Evolutionary conservation across 2,329 filamentous ascomycete genomes (phyloP).

Genomic region (Diplodia mutila): DNA sequence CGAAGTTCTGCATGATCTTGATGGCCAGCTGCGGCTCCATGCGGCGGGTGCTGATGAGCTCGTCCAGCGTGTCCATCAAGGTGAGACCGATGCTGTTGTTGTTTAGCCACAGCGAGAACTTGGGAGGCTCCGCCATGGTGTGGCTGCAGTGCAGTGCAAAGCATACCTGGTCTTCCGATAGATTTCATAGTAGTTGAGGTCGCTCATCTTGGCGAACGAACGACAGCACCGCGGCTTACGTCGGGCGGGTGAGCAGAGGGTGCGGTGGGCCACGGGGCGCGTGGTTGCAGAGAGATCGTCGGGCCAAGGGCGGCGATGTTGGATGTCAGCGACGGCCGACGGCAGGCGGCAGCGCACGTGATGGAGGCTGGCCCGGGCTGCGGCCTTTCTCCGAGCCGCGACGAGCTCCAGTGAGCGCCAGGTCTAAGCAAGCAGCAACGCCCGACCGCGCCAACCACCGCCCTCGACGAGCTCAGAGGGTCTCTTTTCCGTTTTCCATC

Average conservation of each 20-base stretch:
- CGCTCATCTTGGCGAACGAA: slow-evolving; percentile 35
- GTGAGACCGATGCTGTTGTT: slow-evolving; percentile 80
- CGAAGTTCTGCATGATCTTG: slow-evolving; percentile 96
- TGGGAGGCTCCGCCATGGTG: not conserved
- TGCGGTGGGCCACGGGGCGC: slow-evolving; percentile 28
- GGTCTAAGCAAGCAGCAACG: slow-evolving; percentile 22
- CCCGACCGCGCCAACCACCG: slow-evolving; percentile 15
- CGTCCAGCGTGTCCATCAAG: slow-evolving; percentile 94
- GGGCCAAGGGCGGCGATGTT: slow-evolving; percentile 1
- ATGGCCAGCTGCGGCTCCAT: slow-evolving; percentile 98
- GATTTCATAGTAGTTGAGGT: slow-evolving; percentile 80
- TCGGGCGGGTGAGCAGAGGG: slow-evolving; percentile 28
- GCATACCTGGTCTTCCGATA: slow-evolving; percentile 96
- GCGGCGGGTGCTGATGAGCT: slow-evolving; percentile 88
- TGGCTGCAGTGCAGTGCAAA: slow-evolving; percentile 32
- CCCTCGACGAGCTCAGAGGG: slow-evolving; percentile 18
- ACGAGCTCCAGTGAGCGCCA: slow-evolving; percentile 22
- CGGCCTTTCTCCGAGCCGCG: slow-evolving; percentile 19
- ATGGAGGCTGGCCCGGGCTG: not conserved
- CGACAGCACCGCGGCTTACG: not conserved
- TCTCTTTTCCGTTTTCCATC: slow-evolving; percentile 15
- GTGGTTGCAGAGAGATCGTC: slow-evolving; percentile 27
- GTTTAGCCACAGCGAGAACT: slow-evolving; percentile 33
- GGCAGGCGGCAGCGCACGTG: slow-evolving; percentile 1
- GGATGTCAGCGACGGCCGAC: not conserved